phyloP scores from a whole-genome alignment of 805 yeast species.

The Isabelozyma gotoi region DNA sequence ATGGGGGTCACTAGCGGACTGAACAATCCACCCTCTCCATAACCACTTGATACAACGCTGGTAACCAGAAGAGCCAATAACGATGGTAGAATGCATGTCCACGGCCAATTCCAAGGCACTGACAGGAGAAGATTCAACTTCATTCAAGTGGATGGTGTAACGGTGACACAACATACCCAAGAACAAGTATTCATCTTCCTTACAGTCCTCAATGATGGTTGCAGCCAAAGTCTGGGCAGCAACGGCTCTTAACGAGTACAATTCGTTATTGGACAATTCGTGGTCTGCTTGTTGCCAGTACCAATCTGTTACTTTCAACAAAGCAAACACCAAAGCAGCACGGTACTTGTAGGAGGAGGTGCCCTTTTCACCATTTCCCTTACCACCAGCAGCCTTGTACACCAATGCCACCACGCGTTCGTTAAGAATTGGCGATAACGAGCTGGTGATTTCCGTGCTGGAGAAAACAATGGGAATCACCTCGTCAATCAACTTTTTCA shows the following conservation, averaged over 20 bases:
- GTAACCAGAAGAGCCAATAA: constrained; percentile 78
- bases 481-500: constrained; percentile 70
- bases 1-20: constrained; percentile 65
- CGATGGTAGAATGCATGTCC: constrained; percentile 75
- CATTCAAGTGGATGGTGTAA: constrained; percentile 63
- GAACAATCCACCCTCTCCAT: constrained; percentile 93
- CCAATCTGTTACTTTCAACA: constrained; percentile 80
- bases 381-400: constrained; percentile 78
- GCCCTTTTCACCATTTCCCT: constrained; percentile 55
- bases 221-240: constrained; percentile 79
- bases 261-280: constrained; percentile 67
- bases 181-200: constrained; percentile 61
- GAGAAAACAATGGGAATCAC: constrained; percentile 67
- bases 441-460: constrained; percentile 46
- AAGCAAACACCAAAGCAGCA: constrained; percentile 65
- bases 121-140: constrained; percentile 59
- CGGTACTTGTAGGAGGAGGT: constrained; percentile 62
- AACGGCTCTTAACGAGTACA: constrained; percentile 57
- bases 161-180: constrained; percentile 77
- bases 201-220: constrained; percentile 61
- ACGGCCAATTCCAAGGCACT: constrained; percentile 83
- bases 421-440: constrained; percentile 61
- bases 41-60: constrained; percentile 87
- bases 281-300: constrained; percentile 56
- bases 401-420: constrained; percentile 59